Percentiles rank a stretch among this genome's conserved stretches.
These are phyloP conservation scores for Dictyostelium purpureum DNA, from an alignment of 78 protist species.

Conservation along the genomic window DNA sequence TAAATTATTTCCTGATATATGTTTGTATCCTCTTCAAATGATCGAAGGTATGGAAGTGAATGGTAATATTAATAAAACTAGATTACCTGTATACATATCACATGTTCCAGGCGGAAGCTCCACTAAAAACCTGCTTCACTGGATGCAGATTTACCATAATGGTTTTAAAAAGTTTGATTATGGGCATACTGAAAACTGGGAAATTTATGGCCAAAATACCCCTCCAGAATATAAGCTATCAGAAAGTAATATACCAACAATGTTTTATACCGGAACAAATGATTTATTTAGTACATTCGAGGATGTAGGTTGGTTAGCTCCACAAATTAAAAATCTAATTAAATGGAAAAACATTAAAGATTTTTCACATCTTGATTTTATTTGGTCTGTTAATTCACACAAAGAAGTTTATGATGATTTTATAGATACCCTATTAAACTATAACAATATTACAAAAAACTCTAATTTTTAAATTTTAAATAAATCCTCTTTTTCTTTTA, in stretches of 20 bases:
- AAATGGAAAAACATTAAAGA: background rate
- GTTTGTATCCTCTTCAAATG: background rate
- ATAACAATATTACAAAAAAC: background rate
- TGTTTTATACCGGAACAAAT: background rate
- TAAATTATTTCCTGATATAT: background rate
- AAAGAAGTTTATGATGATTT: background rate
- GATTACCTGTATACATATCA: background rate
- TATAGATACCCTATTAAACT: background rate
- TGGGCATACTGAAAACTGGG: background rate
- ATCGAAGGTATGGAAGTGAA: background rate
- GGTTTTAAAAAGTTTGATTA: background rate
- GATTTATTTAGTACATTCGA: background rate
- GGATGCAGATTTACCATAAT: background rate
- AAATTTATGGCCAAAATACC: background rate
- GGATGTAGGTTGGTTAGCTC: background rate
- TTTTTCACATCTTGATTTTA: slow-evolving; percentile 41
- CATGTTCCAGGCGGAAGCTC: slow-evolving; percentile 27
- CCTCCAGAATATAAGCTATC: background rate
- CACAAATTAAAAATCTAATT: background rate
- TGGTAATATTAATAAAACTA: background rate
- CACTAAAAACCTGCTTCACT: slow-evolving; percentile 35
- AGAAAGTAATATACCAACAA: background rate
- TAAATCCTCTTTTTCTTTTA: too few species aligned
- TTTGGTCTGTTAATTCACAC: slow-evolving; percentile 30
- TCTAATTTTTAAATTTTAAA: too few species aligned